Conservation (phyloP, 768 basidiomycete species). For the Termitomyces sp. region DNA sequence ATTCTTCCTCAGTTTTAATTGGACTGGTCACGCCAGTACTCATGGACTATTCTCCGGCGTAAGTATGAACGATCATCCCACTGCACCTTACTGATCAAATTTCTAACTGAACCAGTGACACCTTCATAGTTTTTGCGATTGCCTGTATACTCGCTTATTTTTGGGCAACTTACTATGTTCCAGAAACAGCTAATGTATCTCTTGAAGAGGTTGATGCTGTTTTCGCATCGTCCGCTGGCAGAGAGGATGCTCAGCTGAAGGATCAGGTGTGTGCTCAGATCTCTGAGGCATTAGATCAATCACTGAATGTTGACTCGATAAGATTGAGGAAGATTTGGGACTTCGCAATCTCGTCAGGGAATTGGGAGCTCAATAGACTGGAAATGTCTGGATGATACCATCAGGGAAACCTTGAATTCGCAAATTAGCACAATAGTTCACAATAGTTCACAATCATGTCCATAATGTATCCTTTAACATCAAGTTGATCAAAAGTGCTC, state of each 20-base stretch:
- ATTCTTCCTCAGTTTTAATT: conserved; percentile 56
- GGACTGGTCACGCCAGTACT: conserved; percentile 70
- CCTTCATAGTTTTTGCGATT: conserved; percentile 64
- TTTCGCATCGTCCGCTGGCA: conserved; percentile 57
- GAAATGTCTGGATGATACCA: background rate
- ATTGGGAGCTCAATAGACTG: conserved; percentile 5
- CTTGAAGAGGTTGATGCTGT: conserved; percentile 74
- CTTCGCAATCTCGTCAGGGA: conserved; percentile 14
- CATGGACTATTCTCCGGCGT: conserved; percentile 59
- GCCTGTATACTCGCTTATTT: conserved; percentile 67
- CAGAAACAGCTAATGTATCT: conserved; percentile 75
- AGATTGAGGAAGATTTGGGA: conserved; percentile 47
- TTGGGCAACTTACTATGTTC: conserved; percentile 68
- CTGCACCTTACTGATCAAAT: background rate
- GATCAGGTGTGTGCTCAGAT: conserved; percentile 40
- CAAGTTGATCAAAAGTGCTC: no score
- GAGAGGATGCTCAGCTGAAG: conserved; percentile 48
- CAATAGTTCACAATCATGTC: no score
- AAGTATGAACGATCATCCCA: conserved; percentile 21
- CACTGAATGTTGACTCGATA: background rate
- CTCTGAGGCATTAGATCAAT: background rate
- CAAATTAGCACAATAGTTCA: no score
- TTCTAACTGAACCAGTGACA: conserved; percentile 36
- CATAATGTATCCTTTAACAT: no score
- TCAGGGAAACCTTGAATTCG: no score